phyloP scores from a whole-genome alignment of 495 filamentous ascomycete genomes.

The Annulohypoxylon bovei region DNA sequence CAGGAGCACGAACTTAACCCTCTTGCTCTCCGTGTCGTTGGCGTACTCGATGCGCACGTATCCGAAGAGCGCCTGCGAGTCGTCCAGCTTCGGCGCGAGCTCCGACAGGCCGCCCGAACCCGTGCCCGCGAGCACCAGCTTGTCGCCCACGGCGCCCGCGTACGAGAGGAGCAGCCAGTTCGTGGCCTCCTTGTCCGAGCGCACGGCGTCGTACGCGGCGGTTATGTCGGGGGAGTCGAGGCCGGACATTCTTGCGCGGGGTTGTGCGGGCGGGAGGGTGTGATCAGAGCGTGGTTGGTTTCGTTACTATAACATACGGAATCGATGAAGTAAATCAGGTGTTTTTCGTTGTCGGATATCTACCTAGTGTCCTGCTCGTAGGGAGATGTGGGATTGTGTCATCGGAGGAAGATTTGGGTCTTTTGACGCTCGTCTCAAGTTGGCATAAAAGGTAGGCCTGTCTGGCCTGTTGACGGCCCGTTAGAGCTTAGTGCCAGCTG shows the following conservation, averaged over 20 bases:
- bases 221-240: conserved; percentile 57
- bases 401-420: background rate
- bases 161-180: conserved; percentile 69
- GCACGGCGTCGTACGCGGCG: conserved; percentile 60
- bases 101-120: conserved; percentile 63
- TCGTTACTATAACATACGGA: conserved; percentile 36
- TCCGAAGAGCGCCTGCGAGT: conserved; percentile 63
- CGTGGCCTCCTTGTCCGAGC: conserved; percentile 64
- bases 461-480: conserved; percentile 19
- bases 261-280: background rate
- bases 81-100: conserved; percentile 56
- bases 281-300: conserved; percentile 5
- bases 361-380: conserved; percentile 23
- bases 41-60: conserved; percentile 68
- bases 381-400: conserved; percentile 2
- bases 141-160: conserved; percentile 56
- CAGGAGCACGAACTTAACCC: conserved; percentile 67
- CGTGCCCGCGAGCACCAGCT: conserved; percentile 57
- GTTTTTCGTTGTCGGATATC: conserved; percentile 13
- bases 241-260: conserved; percentile 54
- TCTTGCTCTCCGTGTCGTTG: conserved; percentile 66
- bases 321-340: conserved; percentile 2
- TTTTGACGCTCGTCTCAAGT: conserved; percentile 16
- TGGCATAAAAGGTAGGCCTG: conserved; percentile 10
- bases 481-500: conserved; percentile 15